Percentiles rank a stretch among this genome's conserved stretches.
Conservation (phyloP, 768 basidiomycete genomes). For the Suillus variegatus region DNA sequence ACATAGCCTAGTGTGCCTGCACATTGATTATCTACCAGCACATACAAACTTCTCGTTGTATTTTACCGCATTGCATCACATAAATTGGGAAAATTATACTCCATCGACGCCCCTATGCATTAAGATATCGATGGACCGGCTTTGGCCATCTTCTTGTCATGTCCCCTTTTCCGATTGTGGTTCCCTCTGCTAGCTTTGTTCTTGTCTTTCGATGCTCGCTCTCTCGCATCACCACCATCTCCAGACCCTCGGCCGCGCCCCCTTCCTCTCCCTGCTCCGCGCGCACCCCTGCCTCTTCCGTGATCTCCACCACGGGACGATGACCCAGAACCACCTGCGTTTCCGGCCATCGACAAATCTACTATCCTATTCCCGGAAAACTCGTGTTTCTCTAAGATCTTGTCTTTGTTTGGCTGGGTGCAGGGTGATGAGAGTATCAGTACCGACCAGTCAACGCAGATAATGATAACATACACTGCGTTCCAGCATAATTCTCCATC, state of each 20-base stretch:
- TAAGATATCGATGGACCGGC: constrained; percentile 36
- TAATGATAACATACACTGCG: constrained; percentile 61
- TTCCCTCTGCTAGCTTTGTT: constrained; percentile 75
- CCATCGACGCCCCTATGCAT: constrained; percentile 5
- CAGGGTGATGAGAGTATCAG: neutral
- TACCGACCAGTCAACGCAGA: constrained; percentile 9
- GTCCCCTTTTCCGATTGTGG: constrained; percentile 77
- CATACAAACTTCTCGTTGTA: neutral
- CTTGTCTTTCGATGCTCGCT: constrained; percentile 74
- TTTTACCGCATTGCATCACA: neutral
- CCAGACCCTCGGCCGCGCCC: constrained; percentile 39
- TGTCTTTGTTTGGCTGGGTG: constrained; percentile 69
- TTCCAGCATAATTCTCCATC: constrained; percentile 90
- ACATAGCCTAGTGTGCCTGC: neutral
- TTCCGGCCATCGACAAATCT: constrained; percentile 4
- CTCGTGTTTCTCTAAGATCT: constrained; percentile 73
- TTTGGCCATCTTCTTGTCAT: constrained; percentile 86
- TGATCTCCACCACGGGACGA: constrained; percentile 37
- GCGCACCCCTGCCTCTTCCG: constrained; percentile 42
- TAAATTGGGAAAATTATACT: neutral
- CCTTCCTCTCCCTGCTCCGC: constrained; percentile 40
- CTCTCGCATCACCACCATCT: constrained; percentile 45
- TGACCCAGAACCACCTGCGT: constrained; percentile 12
- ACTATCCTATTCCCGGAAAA: constrained; percentile 62
- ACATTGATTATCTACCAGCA: neutral